Percentiles rank a stretch among this genome's conserved stretches.
Evolutionary conservation across 2,329 filamentous ascomycete species (phyloP).

Genomic region (Microdochium bolleyi): DNA sequence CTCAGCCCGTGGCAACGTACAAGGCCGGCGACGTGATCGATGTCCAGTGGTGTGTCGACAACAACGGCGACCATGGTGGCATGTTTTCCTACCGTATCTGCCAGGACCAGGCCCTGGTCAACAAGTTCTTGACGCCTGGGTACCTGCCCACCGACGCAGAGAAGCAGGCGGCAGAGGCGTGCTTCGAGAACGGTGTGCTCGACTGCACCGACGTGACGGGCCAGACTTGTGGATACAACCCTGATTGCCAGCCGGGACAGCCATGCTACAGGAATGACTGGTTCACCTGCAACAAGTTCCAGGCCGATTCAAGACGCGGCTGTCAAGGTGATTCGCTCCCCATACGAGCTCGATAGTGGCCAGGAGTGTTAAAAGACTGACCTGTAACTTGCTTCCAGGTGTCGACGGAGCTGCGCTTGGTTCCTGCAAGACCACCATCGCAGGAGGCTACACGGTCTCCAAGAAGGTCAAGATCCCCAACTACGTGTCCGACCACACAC

Average conservation of each 20-base stretch:
- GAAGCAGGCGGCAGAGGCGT: constrained; percentile 45
- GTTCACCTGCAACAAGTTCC: constrained; percentile 43
- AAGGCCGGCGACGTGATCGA: constrained; percentile 34
- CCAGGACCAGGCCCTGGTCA: constrained; percentile 39
- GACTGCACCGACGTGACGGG: constrained; percentile 40
- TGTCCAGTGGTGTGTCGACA: constrained; percentile 47
- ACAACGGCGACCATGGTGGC: constrained; percentile 48
- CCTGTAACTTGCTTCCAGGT: constrained; percentile 12
- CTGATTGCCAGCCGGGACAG: constrained; percentile 34
- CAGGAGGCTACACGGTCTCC: constrained; percentile 43
- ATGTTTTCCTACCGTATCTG: constrained; percentile 49
- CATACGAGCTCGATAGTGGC: background rate
- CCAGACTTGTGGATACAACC: constrained; percentile 37
- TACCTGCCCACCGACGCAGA: constrained; percentile 41
- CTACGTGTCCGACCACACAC: constrained; percentile 38
- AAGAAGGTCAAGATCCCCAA: constrained; percentile 43
- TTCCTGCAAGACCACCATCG: constrained; percentile 42
- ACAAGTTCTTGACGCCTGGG: constrained; percentile 36
- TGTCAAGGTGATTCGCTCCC: constrained; percentile 18
- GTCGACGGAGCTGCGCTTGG: constrained; percentile 33
- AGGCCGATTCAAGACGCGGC: constrained; percentile 22
- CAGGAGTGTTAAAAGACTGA: too few relatives aligned
- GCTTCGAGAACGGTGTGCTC: constrained; percentile 38
- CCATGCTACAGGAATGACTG: constrained; percentile 42
- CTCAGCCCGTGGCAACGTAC: constrained; percentile 32